Evolutionary conservation across 768 basidiomycete genomes (phyloP), one percentile per base, ranked within the genome.

Genomic region (Paxillus ammoniavirescens): DNA sequence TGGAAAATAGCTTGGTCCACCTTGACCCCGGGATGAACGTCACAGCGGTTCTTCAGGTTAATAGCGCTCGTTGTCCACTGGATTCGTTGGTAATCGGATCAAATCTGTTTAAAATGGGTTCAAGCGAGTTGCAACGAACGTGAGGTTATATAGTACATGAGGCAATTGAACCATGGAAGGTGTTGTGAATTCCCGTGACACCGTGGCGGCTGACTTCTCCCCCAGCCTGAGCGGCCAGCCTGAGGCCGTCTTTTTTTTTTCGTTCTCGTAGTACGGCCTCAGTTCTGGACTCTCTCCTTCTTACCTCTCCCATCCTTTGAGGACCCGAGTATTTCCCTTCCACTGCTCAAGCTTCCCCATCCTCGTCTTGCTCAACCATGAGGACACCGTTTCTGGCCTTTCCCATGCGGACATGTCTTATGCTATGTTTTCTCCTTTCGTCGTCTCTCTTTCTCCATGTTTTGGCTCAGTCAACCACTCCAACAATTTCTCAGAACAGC

Each of bases 401-500:
- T 53, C 31, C 33, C 42, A 15, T 43, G 47, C 50, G 33, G 26
- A 38, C 45, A 33, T 44, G 33, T 31, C 46, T 49, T 50, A 30
- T 51, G 41, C 54, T 56, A 23, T 60, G 60, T 53, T 64, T 64
- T 46, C 57, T 70, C 49, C 62, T 65, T 61, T 60, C 57, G 56
- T 70, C 63, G 38, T 65, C 59, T 56, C 58, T 65, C 64, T 66
- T 66, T 62, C 56, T 56, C 8, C 48, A 17, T 53, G 75, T 75
- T 54, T 57, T 63, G n/a, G 77, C 75, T 5, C 77, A 78, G 65
- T 69, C 63, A 36, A 60, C 63, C 28, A 17, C 60, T 4, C 54
- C 66, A 45, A 52, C 61, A 47, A 62, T 57, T 47, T 47, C 65
- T 15, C 54, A 62, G 47, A 26, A 26, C 26, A 54, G 62, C 47